Percentiles rank a stretch among this genome's conserved stretches.
These are phyloP conservation scores for Podochytrium sp. DNA, from an alignment of 192 early-diverging fungal genomes.

Conservation along the genomic window DNA sequence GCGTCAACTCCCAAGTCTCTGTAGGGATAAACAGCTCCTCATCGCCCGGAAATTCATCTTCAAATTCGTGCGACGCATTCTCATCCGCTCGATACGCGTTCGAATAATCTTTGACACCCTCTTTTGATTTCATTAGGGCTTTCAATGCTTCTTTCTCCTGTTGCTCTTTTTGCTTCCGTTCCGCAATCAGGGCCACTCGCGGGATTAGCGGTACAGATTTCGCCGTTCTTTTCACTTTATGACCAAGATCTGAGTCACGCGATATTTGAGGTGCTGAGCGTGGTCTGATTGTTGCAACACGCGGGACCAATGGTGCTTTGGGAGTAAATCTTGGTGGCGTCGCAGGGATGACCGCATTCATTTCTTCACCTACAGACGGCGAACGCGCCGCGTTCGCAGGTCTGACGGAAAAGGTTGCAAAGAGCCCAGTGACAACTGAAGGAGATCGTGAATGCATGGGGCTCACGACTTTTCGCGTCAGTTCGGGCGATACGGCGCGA, in stretches of 20 bases:
- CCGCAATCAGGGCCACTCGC: conserved; percentile 10
- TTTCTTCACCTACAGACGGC: neutral
- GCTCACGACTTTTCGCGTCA: neutral
- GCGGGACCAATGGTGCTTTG: conserved; percentile 4
- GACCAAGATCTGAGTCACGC: neutral
- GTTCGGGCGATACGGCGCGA: neutral
- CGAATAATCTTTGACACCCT: neutral
- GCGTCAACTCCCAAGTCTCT: neutral
- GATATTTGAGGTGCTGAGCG: neutral
- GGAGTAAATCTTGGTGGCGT: conserved; percentile 3
- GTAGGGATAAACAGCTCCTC: conserved; percentile 24
- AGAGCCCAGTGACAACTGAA: neutral
- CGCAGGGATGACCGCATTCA: neutral
- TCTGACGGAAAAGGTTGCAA: neutral
- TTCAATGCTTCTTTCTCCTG: neutral
- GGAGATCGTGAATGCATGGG: neutral
- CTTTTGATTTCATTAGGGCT: neutral
- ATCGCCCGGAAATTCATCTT: conserved; percentile 30
- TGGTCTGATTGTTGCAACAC: neutral
- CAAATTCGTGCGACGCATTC: neutral
- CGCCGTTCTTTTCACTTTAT: neutral
- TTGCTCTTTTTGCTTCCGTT: conserved; percentile 10
- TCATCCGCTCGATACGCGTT: neutral
- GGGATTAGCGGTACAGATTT: neutral
- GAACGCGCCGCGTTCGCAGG: neutral